Evolutionary conservation across 208 protist genomes (phyloP).

Genomic region (Perkinsela sp.): DNA sequence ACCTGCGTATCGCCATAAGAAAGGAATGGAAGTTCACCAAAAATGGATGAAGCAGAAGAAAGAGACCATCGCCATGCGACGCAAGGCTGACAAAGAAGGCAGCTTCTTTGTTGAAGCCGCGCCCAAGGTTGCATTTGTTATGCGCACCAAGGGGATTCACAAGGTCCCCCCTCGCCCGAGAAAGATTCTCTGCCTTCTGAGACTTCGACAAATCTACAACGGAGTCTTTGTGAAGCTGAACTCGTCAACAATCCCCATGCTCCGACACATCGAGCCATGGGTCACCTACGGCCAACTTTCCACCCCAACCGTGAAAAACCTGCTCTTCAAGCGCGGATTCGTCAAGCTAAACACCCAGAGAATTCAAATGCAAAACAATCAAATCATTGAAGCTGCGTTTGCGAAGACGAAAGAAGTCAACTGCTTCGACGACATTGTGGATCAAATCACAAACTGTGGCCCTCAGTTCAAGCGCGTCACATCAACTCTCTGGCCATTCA

Average conservation of each 20-base stretch:
- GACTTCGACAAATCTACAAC: constrained; percentile 96
- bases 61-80: constrained; percentile 36
- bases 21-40: not conserved
- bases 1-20: not conserved
- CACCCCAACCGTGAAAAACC: constrained; percentile 77
- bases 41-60: constrained; percentile 13
- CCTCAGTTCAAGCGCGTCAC: constrained; percentile 89
- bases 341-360: constrained; percentile 87
- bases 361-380: constrained; percentile 80
- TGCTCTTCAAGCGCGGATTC: constrained; percentile 98
- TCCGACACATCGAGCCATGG: constrained; percentile 91
- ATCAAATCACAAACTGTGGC: constrained; percentile 96
- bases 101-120: constrained; percentile 91
- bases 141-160: constrained; percentile 97
- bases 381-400: constrained; percentile 78
- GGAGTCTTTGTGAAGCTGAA: constrained; percentile 95
- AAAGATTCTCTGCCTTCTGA: constrained; percentile 95
- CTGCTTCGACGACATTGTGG: constrained; percentile 95
- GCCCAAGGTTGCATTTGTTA: constrained; percentile 93
- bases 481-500: constrained; percentile 96
- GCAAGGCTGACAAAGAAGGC: constrained; percentile 59
- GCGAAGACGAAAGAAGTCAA: constrained; percentile 73
- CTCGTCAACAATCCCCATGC: constrained; percentile 97
- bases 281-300: constrained; percentile 95
- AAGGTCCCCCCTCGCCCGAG: constrained; percentile 79